Conservation (phyloP, 345 rosid species). For the Citrus sp. region DNA sequence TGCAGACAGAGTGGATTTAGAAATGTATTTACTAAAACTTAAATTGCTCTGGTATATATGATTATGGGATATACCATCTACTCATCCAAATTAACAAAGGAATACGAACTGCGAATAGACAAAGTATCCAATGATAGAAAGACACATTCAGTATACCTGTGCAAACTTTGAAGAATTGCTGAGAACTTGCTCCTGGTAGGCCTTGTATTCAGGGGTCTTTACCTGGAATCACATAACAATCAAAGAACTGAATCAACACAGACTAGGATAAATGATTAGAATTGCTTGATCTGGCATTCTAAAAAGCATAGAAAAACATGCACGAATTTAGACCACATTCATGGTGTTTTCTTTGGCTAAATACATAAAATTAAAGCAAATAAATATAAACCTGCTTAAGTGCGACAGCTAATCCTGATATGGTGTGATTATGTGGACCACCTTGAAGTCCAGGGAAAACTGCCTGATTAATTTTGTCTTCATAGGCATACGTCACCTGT, state of each 20-base stretch:
- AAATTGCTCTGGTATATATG: constrained; percentile 12
- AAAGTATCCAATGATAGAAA: constrained; percentile 3
- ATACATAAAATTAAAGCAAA: not conserved
- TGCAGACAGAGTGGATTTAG: constrained; percentile 32
- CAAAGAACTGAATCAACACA: constrained; percentile 16
- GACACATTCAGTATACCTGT: constrained; percentile 40
- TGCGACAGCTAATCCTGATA: constrained; percentile 88
- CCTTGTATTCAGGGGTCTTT: constrained; percentile 78
- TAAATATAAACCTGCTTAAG: constrained; percentile 62
- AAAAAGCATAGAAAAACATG: not conserved
- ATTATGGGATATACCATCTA: not conserved
- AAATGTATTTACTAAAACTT: not conserved
- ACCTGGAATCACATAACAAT: constrained; percentile 37
- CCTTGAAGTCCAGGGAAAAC: constrained; percentile 98
- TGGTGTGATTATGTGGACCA: constrained; percentile 97
- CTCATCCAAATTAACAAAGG: not conserved
- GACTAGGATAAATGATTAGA: not conserved
- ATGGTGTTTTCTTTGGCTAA: not conserved
- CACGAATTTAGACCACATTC: not conserved
- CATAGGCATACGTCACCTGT: constrained; percentile 84
- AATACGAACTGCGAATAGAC: constrained; percentile 5
- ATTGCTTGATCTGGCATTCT: not conserved
- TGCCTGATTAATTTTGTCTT: constrained; percentile 84
- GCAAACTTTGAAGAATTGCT: constrained; percentile 73
- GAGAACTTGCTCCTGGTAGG: constrained; percentile 90